phyloP scores from a whole-genome alignment of 306 rosid genomes.

The Hylodesmum podocarpum region DNA sequence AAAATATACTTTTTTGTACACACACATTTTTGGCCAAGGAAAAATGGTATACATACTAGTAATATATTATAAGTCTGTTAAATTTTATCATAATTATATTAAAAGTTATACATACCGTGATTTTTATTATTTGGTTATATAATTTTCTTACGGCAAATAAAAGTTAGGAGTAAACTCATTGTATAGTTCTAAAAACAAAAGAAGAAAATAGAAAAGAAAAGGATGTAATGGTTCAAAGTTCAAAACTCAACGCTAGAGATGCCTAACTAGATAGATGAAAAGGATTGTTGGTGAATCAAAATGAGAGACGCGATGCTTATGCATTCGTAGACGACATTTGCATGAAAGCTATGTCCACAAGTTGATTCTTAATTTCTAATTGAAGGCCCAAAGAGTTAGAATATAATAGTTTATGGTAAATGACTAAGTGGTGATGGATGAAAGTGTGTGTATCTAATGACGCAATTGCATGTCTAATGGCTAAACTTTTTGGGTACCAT shows the following conservation, averaged over 20 bases:
- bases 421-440: neutral
- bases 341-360: neutral
- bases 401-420: neutral
- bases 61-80: too few species aligned
- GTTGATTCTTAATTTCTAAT: neutral
- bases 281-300: neutral
- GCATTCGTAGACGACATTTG: constrained; percentile 12
- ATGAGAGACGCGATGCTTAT: neutral
- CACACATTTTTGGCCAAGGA: too few species aligned
- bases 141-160: too few species aligned
- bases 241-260: neutral
- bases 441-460: neutral
- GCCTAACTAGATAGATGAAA: neutral
- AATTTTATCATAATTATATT: too few species aligned
- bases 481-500: constrained; percentile 2
- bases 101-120: too few species aligned
- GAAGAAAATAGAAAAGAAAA: neutral
- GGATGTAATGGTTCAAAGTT: neutral
- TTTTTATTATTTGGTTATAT: too few species aligned
- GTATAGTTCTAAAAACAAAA: neutral
- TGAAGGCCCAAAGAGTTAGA: neutral
- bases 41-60: too few species aligned
- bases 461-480: neutral
- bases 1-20: neutral
- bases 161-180: neutral